Conservation (phyloP, 2,329 filamentous ascomycete genomes). For the Penicillium sp. region DNA sequence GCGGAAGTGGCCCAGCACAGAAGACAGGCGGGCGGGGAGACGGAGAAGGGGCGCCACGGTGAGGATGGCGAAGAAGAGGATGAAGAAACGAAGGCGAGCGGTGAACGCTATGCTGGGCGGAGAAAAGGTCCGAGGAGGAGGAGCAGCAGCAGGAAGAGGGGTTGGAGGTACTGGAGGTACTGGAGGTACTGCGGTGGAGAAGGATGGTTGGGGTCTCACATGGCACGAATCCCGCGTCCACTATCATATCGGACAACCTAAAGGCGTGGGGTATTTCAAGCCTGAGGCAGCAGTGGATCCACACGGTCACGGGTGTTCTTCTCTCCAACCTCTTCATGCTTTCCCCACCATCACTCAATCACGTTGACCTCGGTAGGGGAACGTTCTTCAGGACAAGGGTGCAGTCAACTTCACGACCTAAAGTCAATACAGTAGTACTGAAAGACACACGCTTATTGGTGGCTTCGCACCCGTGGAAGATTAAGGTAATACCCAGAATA, state of each 20-base stretch:
- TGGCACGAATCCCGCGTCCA: too few relatives aligned
- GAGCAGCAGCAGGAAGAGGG: conserved; percentile 17
- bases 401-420: too few relatives aligned
- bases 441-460: too few relatives aligned
- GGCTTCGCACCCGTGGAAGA: too few relatives aligned
- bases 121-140: not conserved
- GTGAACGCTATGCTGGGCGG: conserved; percentile 16
- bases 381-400: too few relatives aligned
- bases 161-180: conserved; percentile 2
- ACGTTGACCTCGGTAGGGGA: too few relatives aligned
- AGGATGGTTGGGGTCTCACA: not conserved
- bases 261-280: not conserved
- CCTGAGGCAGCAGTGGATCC: not conserved
- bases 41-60: conserved; percentile 45
- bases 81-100: conserved; percentile 19
- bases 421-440: too few relatives aligned
- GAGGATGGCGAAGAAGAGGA: conserved; percentile 34
- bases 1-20: conserved; percentile 39
- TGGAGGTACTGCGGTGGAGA: not conserved
- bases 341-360: too few relatives aligned
- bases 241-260: not conserved
- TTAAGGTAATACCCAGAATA: too few relatives aligned
- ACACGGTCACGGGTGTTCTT: too few relatives aligned
- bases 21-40: conserved; percentile 36
- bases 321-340: too few relatives aligned